Evolutionary conservation across 108 stramenopile genomes (phyloP).

Genomic region (Skeletonema costatum): DNA sequence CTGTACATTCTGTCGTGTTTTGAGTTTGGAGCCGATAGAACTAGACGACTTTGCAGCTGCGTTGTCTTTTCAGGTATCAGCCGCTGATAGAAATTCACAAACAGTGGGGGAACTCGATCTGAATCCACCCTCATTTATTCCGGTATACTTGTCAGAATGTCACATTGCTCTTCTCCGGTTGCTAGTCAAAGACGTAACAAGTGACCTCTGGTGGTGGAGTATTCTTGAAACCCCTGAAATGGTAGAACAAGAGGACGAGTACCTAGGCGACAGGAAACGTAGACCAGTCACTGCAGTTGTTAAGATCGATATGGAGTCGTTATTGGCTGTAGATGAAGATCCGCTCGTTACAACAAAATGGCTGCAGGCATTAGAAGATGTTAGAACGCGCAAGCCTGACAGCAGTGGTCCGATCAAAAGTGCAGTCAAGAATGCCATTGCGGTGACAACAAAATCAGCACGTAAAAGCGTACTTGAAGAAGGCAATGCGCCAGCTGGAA

Average conservation of each 20-base stretch:
- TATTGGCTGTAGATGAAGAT: constrained; percentile 77
- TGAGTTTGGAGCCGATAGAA: constrained; percentile 72
- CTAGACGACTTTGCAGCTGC: constrained; percentile 84
- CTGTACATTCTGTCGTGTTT: constrained; percentile 73
- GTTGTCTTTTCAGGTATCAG: constrained; percentile 58
- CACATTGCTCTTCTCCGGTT: constrained; percentile 79
- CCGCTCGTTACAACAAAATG: constrained; percentile 75
- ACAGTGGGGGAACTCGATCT: constrained; percentile 18
- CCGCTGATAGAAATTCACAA: constrained; percentile 25
- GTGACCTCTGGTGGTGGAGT: constrained; percentile 92
- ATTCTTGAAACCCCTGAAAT: constrained; percentile 80
- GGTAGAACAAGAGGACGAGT: constrained; percentile 59
- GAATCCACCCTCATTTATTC: constrained; percentile 29
- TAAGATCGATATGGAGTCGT: constrained; percentile 79
- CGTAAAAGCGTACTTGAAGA: constrained; percentile 75
- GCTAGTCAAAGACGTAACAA: constrained; percentile 64
- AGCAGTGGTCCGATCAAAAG: constrained; percentile 54
- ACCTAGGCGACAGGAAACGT: constrained; percentile 53
- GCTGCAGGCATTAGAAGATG: constrained; percentile 69
- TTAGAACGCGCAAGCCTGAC: constrained; percentile 54
- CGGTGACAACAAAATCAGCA: constrained; percentile 65
- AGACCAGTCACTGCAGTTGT: constrained; percentile 59
- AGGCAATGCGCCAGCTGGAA: constrained; percentile 70
- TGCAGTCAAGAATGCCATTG: constrained; percentile 61
- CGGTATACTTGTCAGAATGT: constrained; percentile 83